Percentiles rank a stretch among this genome's conserved stretches.
These are phyloP conservation scores for Cystofilobasidium ferigula DNA, from an alignment of 768 basidiomycete genomes.

Conservation along the genomic window DNA sequence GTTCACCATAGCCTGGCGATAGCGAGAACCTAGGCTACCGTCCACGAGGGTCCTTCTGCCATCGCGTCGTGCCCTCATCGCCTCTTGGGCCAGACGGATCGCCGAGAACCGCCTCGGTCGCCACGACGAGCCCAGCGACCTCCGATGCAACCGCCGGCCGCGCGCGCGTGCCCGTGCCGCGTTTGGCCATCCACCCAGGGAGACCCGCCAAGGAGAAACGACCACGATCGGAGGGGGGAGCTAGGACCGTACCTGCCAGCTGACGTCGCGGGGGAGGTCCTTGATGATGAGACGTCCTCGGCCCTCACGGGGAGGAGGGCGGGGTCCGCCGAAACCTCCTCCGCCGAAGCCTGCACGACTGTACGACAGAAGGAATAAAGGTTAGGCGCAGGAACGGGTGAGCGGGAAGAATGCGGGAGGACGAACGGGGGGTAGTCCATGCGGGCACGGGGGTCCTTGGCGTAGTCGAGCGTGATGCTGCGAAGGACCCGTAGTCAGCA, in stretches of 20 bases:
- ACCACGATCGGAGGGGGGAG: neutral
- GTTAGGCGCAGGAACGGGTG: neutral
- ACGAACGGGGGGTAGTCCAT: constrained; percentile 52
- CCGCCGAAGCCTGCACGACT: constrained; percentile 2
- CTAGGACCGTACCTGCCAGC: constrained; percentile 29
- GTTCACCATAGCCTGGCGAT: no score
- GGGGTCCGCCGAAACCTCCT: constrained; percentile 11
- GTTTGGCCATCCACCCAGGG: no score
- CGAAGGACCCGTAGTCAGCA: neutral
- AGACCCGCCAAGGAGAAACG: neutral
- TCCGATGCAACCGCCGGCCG: no score
- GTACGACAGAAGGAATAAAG: neutral
- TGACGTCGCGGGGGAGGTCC: constrained; percentile 27
- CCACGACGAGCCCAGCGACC: no score
- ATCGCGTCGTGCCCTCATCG: no score
- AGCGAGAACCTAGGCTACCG: no score
- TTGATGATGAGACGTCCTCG: constrained; percentile 52
- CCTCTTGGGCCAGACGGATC: no score
- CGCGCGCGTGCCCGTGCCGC: no score
- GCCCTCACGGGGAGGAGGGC: constrained; percentile 28
- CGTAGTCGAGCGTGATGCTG: constrained; percentile 92
- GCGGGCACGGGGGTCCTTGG: constrained; percentile 72
- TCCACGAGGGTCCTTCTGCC: no score
- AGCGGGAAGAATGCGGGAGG: constrained; percentile 13
- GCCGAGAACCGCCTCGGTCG: no score